A percentile compares a stretch with the other conserved stretches of the same genome.
These are phyloP conservation scores for Atkinsonella hypoxylon DNA, from an alignment of 2,329 filamentous ascomycete species.

Conservation along the genomic window DNA sequence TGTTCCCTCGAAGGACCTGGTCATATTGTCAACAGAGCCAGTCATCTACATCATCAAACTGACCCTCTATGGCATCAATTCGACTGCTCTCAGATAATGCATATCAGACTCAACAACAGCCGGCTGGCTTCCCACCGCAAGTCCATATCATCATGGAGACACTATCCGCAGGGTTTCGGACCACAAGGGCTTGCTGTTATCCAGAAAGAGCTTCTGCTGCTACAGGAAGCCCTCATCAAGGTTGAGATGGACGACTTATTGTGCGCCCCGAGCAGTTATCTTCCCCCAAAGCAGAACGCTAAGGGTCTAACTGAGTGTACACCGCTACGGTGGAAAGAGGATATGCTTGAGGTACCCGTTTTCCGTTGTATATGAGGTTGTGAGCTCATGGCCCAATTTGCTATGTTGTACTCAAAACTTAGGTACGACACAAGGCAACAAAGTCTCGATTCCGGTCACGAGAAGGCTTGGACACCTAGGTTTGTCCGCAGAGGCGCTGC, in stretches of 20 bases:
- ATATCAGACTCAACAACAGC: no score
- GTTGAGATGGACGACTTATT: constrained; percentile 6
- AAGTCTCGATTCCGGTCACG: constrained; percentile 12
- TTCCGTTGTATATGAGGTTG: constrained; percentile 10
- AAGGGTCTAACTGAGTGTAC: constrained; percentile 4
- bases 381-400: constrained; percentile 8
- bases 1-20: no score
- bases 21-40: no score
- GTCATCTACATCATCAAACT: no score
- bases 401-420: constrained; percentile 16
- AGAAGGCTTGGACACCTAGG: constrained; percentile 11
- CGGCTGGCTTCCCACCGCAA: not conserved
- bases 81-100: no score
- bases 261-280: constrained; percentile 8
- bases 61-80: no score
- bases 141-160: not conserved
- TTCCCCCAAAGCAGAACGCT: constrained; percentile 9
- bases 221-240: constrained; percentile 5
- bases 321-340: not conserved
- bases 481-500: constrained; percentile 12
- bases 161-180: not conserved
- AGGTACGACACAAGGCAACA: constrained; percentile 15
- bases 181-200: not conserved
- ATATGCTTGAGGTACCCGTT: constrained; percentile 15
- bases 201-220: not conserved